A percentile compares a stretch with the other conserved stretches of the same genome.
Evolutionary conservation across 257 asterid species (phyloP).

Genomic region (Scutellaria baicalensis): DNA sequence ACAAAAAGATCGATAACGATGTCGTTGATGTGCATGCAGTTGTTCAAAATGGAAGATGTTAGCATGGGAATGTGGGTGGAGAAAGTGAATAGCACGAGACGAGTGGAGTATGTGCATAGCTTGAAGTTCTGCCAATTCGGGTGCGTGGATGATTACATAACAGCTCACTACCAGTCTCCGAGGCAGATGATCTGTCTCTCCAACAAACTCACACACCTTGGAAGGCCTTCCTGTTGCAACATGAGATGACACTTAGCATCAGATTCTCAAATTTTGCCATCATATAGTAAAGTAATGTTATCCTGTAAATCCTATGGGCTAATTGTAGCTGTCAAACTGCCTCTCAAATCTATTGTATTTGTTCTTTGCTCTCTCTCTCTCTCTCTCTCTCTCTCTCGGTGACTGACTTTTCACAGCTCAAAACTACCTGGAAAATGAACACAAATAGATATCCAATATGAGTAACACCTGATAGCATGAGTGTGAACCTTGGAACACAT

Average conservation of each 20-base stretch:
- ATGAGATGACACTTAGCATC: constrained; percentile 50
- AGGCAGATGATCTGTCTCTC: constrained; percentile 89
- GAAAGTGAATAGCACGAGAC: constrained; percentile 48
- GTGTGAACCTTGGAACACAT: neutral
- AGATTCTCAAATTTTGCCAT: constrained; percentile 38
- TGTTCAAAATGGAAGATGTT: constrained; percentile 95
- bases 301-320: constrained; percentile 30
- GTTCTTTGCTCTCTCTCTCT: neutral
- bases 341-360: neutral
- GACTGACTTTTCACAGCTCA: too few relatives aligned
- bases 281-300: constrained; percentile 8
- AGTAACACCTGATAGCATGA: too few relatives aligned
- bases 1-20: neutral
- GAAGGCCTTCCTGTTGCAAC: constrained; percentile 73
- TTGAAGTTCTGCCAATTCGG: constrained; percentile 89
- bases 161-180: constrained; percentile 92
- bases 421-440: too few relatives aligned
- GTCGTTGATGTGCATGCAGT: constrained; percentile 28
- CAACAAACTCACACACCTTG: constrained; percentile 55
- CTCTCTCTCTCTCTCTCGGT: too few relatives aligned
- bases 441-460: too few relatives aligned
- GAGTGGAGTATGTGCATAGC: constrained; percentile 78
- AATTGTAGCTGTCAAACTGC: constrained; percentile 12
- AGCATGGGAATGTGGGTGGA: constrained; percentile 98
- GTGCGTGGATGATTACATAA: constrained; percentile 69